These are phyloP conservation scores for Moesziomyces sp. DNA, from an alignment of 1,284 basidiomycete species.

Conservation along the genomic window DNA sequence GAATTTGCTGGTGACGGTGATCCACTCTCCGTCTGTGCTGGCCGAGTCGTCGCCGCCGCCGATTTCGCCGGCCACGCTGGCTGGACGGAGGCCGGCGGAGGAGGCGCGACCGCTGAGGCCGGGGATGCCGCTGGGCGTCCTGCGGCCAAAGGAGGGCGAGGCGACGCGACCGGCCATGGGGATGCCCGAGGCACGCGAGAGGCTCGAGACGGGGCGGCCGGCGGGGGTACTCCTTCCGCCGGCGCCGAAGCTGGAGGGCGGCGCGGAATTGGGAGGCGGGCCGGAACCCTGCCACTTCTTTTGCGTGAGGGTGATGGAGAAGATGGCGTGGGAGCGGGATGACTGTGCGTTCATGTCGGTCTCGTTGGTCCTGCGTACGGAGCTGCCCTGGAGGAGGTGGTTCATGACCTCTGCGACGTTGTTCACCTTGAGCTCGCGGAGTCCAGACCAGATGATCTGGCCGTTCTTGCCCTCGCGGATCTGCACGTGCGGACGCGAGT, in stretches of 20 bases:
- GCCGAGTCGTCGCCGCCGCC: constrained; percentile 28
- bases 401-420: constrained; percentile 89
- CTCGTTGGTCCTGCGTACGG: constrained; percentile 91
- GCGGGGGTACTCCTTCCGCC: constrained; percentile 24
- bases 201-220: constrained; percentile 23
- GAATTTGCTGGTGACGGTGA: constrained; percentile 92
- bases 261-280: constrained; percentile 38
- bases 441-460: constrained; percentile 94
- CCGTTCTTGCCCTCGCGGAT: constrained; percentile 97
- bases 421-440: constrained; percentile 87
- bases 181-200: constrained; percentile 40
- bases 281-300: constrained; percentile 54
- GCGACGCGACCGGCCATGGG: constrained; percentile 40
- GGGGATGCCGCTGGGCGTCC: constrained; percentile 41
- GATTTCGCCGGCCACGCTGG: constrained; percentile 34
- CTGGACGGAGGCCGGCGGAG: constrained; percentile 37
- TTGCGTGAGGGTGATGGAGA: constrained; percentile 88
- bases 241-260: constrained; percentile 22
- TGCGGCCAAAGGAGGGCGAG: constrained; percentile 38
- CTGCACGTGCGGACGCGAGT: constrained; percentile 80
- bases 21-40: constrained; percentile 70
- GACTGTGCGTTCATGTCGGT: constrained; percentile 99
- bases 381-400: constrained; percentile 82
- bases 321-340: constrained; percentile 97
- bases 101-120: constrained; percentile 35